Base-by-base conservation (phyloP, 305 asterid species). In the Ruellia speciosa region DNA sequence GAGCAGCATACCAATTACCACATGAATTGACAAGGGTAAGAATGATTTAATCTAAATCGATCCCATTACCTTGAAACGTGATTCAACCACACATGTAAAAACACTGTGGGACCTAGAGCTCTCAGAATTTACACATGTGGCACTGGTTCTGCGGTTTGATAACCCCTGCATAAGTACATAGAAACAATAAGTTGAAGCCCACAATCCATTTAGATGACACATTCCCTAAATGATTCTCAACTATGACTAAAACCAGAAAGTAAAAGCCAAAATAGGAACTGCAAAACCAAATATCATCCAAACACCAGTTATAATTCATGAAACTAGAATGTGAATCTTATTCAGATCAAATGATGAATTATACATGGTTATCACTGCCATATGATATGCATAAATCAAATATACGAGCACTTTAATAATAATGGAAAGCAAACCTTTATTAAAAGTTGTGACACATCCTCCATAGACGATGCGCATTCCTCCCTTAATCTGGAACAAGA, bases 101-200 rank as follows among this genome's bases (percentile, higher is more conserved):
- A 93, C 99, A 48, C 99, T 84, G 80, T 93, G 99, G 71, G 99
- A 93, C 39, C 99, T 88, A 53, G 99, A 93, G 77, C 99, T 93
- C 80, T 93, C 99, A 41, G 96, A 90, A 74, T 93, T 93, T 63
- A 84, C 75, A 70, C 82, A 72, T 24, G 99, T 93, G 10, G 99
- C 85, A 15, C 99, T 85, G 56, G 89, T 93, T 69, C 89, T 84
- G 69, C 99, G 85, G 72, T 93, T 88, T 60, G 94, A 78, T 72
- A 88, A 72, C 37, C 99, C 99, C 99, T 93, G 79, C 68, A 75
- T 19, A 62, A 33, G 64, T 55, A 63, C 6, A 60, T 47, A 67
- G 37, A n/a, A 15, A 58, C 4, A 60, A 55, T 20, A 49, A 67
- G 65, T 60, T 54, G 37, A 58, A 53, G 45, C 17, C 53, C 54